Conservation (phyloP, 148 eudicot species). For the Chenopodium formosanum region DNA sequence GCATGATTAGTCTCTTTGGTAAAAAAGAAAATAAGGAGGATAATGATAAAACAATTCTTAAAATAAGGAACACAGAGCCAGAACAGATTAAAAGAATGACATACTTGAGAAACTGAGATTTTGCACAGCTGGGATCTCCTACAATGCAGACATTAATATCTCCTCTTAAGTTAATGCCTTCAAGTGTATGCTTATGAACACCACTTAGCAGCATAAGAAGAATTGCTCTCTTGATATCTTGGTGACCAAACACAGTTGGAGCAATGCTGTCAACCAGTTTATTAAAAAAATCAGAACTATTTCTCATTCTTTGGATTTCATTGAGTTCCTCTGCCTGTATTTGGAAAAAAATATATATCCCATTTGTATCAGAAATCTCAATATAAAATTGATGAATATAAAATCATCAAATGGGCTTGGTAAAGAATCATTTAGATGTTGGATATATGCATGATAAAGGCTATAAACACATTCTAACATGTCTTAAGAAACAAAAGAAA, state of each 20-base stretch:
- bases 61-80: not conserved
- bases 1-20: not conserved
- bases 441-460: not conserved
- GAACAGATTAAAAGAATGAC: slow-evolving; percentile 8
- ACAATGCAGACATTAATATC: slow-evolving; percentile 98
- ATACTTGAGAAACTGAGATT: slow-evolving; percentile 98
- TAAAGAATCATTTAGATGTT: not conserved
- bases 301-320: slow-evolving; percentile 79
- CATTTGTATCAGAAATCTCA: not conserved
- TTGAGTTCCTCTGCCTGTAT: slow-evolving; percentile 74
- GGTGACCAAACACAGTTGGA: slow-evolving; percentile 95
- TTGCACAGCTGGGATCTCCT: slow-evolving; percentile 99
- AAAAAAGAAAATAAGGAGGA: not conserved
- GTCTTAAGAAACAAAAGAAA: not conserved
- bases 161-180: slow-evolving; percentile 96
- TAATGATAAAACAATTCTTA: not conserved
- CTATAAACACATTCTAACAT: not conserved
- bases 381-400: not conserved
- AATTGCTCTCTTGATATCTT: slow-evolving; percentile 93
- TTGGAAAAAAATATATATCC: slow-evolving; percentile 11
- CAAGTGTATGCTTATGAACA: slow-evolving; percentile 87
- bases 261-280: slow-evolving; percentile 96
- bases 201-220: slow-evolving; percentile 97
- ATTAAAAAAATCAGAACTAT: slow-evolving; percentile 91
- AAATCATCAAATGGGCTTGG: not conserved